These are phyloP conservation scores for Diplocarpon rosae DNA, from an alignment of 2,329 filamentous ascomycete species.

Conservation along the genomic window DNA sequence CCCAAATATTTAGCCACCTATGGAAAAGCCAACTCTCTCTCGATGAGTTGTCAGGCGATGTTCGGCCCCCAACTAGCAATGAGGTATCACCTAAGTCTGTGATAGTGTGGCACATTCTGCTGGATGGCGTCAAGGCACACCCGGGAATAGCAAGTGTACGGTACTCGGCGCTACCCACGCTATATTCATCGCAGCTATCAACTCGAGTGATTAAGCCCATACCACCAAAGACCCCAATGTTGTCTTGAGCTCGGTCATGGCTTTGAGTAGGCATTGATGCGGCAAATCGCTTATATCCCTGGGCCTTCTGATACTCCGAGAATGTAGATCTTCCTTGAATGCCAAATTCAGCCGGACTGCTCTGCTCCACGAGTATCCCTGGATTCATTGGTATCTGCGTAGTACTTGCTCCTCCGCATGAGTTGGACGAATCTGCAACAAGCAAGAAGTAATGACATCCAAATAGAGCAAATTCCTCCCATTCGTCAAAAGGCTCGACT, in stretches of 20 bases:
- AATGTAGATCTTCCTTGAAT: slow-evolving; percentile 23
- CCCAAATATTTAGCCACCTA: slow-evolving; percentile 45
- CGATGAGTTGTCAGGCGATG: slow-evolving; percentile 60
- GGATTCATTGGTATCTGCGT: background rate
- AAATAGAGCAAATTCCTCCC: slow-evolving; percentile 88
- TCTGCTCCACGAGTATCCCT: background rate
- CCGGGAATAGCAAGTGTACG: background rate
- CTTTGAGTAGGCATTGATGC: slow-evolving; percentile 36
- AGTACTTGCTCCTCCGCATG: background rate
- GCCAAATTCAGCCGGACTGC: background rate
- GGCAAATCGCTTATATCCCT: slow-evolving; percentile 48
- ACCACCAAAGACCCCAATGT: slow-evolving; percentile 25
- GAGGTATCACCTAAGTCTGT: slow-evolving; percentile 49
- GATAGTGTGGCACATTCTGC: slow-evolving; percentile 65
- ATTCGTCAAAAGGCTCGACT: slow-evolving; percentile 84
- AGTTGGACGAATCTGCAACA: slow-evolving; percentile 35
- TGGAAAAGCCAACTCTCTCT: slow-evolving; percentile 67
- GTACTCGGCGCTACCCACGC: background rate
- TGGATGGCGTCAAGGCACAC: slow-evolving; percentile 29
- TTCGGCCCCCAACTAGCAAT: slow-evolving; percentile 65
- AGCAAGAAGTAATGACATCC: slow-evolving; percentile 76
- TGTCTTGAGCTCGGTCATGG: slow-evolving; percentile 27
- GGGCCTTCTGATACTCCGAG: slow-evolving; percentile 29
- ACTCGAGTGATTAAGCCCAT: slow-evolving; percentile 31
- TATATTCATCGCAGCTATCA: slow-evolving; percentile 38